Evolutionary conservation across 2,329 filamentous ascomycete genomes (phyloP).

Genomic region (Phialemonium atrogriseum): DNA sequence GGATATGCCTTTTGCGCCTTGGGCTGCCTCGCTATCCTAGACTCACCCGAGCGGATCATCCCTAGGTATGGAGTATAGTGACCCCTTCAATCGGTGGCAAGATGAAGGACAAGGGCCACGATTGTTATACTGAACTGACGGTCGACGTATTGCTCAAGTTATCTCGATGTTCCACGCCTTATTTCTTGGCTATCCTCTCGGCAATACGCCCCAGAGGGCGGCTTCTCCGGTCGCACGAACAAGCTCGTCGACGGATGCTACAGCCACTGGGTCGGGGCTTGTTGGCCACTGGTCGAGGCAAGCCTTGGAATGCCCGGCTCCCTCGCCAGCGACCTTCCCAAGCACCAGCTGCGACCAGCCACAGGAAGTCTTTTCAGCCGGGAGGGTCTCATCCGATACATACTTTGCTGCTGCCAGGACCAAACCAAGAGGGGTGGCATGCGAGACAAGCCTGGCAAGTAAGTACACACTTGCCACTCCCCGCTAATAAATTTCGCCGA

Average conservation of each 20-base stretch:
- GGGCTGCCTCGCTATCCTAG: slow-evolving; percentile 79
- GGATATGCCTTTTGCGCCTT: slow-evolving; percentile 94
- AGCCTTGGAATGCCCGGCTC: slow-evolving; percentile 41
- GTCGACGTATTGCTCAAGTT: slow-evolving; percentile 48
- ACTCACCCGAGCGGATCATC: slow-evolving; percentile 66
- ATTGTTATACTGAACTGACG: too few species aligned
- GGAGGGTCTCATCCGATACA: slow-evolving; percentile 80
- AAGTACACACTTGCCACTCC: slow-evolving; percentile 27
- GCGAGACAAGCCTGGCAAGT: slow-evolving; percentile 90
- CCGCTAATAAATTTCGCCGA: slow-evolving; percentile 4
- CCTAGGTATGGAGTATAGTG: slow-evolving; percentile 46
- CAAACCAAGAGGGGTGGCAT: slow-evolving; percentile 64
- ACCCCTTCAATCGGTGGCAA: slow-evolving; percentile 24
- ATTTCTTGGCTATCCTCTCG: slow-evolving; percentile 83
- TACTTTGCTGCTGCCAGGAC: slow-evolving; percentile 81
- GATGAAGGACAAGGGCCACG: too few species aligned
- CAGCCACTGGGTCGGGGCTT: slow-evolving; percentile 94
- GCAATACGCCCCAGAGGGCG: slow-evolving; percentile 86
- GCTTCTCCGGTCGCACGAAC: slow-evolving; percentile 89
- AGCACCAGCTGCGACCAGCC: slow-evolving; percentile 20
- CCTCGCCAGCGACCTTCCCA: slow-evolving; percentile 12
- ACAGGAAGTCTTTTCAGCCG: slow-evolving; percentile 61
- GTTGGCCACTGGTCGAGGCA: slow-evolving; percentile 86
- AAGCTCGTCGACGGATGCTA: slow-evolving; percentile 98
- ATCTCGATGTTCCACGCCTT: slow-evolving; percentile 68